Conservation (phyloP, 2,329 filamentous ascomycete species). For the Colletotrichum incanum region DNA sequence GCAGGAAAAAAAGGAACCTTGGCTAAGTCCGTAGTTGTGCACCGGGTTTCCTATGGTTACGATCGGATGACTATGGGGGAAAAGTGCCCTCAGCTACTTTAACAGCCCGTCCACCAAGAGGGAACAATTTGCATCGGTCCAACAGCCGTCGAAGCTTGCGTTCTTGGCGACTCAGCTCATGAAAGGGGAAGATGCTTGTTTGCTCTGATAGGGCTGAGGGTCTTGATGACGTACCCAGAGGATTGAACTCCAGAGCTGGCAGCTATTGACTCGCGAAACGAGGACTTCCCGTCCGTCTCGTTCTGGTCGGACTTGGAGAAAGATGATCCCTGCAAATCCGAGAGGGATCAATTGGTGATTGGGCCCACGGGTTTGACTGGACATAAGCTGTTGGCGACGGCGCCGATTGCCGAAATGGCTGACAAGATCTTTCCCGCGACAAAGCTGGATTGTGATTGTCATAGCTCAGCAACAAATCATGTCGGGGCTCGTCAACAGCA, state of each 20-base stretch:
- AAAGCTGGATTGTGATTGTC: background rate
- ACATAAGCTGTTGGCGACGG: background rate
- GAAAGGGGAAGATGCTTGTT: background rate
- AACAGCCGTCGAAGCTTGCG: background rate
- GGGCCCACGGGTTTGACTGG: background rate
- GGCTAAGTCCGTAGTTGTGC: background rate
- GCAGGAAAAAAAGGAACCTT: background rate
- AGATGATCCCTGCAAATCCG: slow-evolving; percentile 13
- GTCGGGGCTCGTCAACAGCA: background rate
- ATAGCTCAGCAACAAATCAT: background rate
- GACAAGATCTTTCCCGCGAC: background rate
- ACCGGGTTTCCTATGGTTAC: background rate
- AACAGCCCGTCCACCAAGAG: background rate
- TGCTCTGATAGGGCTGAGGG: slow-evolving; percentile 1
- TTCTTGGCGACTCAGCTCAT: background rate
- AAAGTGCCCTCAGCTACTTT: background rate
- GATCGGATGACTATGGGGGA: background rate
- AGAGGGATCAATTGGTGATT: slow-evolving; percentile 19
- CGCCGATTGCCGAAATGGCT: slow-evolving; percentile 20
- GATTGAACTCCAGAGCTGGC: background rate
- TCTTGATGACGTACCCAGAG: background rate
- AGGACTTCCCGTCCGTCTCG: background rate
- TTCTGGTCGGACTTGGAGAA: slow-evolving; percentile 23
- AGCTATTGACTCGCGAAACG: background rate
- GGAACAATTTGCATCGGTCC: background rate